Evolutionary conservation across 371 early-diverging fungal genomes (phyloP).

Genomic region (Mortierella sp.): DNA sequence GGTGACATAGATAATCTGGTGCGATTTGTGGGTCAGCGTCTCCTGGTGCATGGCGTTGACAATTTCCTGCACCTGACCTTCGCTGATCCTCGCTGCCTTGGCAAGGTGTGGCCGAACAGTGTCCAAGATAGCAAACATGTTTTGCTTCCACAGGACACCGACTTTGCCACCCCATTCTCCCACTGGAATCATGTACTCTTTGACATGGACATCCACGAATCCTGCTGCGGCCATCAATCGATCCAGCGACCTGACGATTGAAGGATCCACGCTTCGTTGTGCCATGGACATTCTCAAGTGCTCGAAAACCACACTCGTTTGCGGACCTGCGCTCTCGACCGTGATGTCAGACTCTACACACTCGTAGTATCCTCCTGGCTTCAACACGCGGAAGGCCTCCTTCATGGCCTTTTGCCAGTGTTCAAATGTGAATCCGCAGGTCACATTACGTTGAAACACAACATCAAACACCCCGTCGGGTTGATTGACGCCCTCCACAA

Average conservation of each 20-base stretch:
- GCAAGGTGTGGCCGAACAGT: conserved; percentile 33
- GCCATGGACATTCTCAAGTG: conserved; percentile 32
- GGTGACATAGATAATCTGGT: conserved; percentile 28
- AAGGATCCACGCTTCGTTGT: conserved; percentile 20
- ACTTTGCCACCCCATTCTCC: conserved; percentile 42
- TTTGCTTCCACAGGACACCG: conserved; percentile 40
- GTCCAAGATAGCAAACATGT: conserved; percentile 30
- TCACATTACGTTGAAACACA: conserved; percentile 54
- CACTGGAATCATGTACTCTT: conserved; percentile 29
- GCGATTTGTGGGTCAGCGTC: conserved; percentile 5
- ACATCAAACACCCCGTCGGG: conserved; percentile 45
- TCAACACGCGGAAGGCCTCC: conserved; percentile 40
- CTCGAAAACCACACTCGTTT: conserved; percentile 30
- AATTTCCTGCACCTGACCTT: conserved; percentile 29
- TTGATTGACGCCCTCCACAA: conserved; percentile 30
- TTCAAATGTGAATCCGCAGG: conserved; percentile 54
- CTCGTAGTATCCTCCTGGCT: conserved; percentile 51
- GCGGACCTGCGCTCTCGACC: conserved; percentile 36
- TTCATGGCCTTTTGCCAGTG: conserved; percentile 46
- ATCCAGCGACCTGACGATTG: conserved; percentile 22
- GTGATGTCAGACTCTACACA: conserved; percentile 41
- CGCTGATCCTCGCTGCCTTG: conserved; percentile 31
- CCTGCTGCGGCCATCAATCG: conserved; percentile 38
- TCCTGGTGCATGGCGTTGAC: conserved; percentile 30
- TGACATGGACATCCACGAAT: conserved; percentile 34